Conservation (phyloP, 495 filamentous ascomycete genomes). For the Trypethelium eluteriae region DNA sequence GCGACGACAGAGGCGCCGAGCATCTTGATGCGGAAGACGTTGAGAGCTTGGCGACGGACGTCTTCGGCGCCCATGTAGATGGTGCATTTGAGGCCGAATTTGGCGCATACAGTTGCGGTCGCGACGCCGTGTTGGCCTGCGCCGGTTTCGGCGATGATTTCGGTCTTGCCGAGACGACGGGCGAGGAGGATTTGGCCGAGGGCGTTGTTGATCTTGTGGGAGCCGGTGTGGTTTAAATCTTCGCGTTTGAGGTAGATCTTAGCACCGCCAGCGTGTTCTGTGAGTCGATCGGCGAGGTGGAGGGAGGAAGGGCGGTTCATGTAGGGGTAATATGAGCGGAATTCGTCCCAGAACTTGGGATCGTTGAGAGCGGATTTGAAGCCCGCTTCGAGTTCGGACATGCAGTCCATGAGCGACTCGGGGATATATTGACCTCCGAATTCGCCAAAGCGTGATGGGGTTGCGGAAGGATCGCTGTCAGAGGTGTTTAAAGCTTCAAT, state of each 20-base stretch:
- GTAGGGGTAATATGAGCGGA: constrained; percentile 91
- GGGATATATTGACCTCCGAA: constrained; percentile 99
- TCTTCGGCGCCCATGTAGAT: constrained; percentile 97
- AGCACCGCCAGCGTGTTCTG: constrained; percentile 78
- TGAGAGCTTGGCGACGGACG: constrained; percentile 84
- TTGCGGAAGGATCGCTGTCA: constrained; percentile 42
- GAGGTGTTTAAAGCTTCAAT: constrained; percentile 61
- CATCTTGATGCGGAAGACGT: constrained; percentile 95
- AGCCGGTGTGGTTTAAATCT: constrained; percentile 72
- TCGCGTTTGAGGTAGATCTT: constrained; percentile 95
- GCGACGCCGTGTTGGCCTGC: constrained; percentile 97
- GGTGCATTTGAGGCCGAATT: constrained; percentile 92
- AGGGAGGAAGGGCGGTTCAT: constrained; percentile 92
- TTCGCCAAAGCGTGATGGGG: constrained; percentile 84
- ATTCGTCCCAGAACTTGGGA: constrained; percentile 93
- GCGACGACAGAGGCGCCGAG: constrained; percentile 82
- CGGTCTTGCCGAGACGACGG: constrained; percentile 72
- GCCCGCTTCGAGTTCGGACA: constrained; percentile 82
- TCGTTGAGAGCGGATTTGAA: constrained; percentile 81
- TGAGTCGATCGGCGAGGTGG: constrained; percentile 79
- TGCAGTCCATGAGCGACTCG: constrained; percentile 94
- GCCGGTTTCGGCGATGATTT: constrained; percentile 92
- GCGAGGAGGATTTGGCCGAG: constrained; percentile 83
- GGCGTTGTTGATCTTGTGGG: constrained; percentile 97
- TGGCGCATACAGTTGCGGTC: constrained; percentile 90